Conservation (phyloP, 495 filamentous ascomycete species). For the Astrothelium macrocarpum region DNA sequence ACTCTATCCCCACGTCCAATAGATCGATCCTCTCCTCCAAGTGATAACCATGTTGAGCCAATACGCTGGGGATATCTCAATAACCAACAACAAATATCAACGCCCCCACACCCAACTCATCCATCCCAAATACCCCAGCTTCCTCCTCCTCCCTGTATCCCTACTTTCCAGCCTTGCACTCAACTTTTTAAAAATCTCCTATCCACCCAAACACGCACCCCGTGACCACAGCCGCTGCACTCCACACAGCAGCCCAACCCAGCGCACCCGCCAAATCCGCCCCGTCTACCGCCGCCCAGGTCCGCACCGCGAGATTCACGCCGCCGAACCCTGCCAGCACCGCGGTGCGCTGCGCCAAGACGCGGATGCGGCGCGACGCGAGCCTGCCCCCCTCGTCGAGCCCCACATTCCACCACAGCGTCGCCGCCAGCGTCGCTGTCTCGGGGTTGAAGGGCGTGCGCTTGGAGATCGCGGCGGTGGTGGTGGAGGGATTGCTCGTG, state of each 20-base stretch:
- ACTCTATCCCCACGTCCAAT: too few species aligned
- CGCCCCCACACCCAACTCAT: background rate
- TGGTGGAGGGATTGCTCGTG: slow-evolving; percentile 14
- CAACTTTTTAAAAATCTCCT: slow-evolving; percentile 34
- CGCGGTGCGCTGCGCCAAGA: slow-evolving; percentile 53
- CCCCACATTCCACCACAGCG: slow-evolving; percentile 50
- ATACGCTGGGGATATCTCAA: background rate
- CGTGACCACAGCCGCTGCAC: slow-evolving; percentile 46
- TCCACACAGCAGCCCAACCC: slow-evolving; percentile 65
- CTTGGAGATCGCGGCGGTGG: slow-evolving; percentile 26
- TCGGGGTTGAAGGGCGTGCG: slow-evolving; percentile 45
- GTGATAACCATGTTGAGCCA: background rate
- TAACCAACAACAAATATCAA: background rate
- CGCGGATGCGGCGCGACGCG: slow-evolving; percentile 50
- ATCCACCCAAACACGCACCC: slow-evolving; percentile 54
- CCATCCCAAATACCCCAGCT: background rate
- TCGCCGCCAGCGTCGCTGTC: slow-evolving; percentile 48
- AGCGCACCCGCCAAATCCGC: slow-evolving; percentile 56
- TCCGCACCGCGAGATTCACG: slow-evolving; percentile 56
- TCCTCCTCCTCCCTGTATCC: background rate
- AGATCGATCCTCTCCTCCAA: background rate
- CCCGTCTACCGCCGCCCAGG: slow-evolving; percentile 52
- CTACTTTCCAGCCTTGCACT: background rate
- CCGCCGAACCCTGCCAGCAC: slow-evolving; percentile 47
- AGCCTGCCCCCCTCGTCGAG: slow-evolving; percentile 29